Evolutionary conservation across 179 eudicot genomes (phyloP), one percentile per base, ranked within the genome.

Genomic region (Gypsophila paniculata): DNA sequence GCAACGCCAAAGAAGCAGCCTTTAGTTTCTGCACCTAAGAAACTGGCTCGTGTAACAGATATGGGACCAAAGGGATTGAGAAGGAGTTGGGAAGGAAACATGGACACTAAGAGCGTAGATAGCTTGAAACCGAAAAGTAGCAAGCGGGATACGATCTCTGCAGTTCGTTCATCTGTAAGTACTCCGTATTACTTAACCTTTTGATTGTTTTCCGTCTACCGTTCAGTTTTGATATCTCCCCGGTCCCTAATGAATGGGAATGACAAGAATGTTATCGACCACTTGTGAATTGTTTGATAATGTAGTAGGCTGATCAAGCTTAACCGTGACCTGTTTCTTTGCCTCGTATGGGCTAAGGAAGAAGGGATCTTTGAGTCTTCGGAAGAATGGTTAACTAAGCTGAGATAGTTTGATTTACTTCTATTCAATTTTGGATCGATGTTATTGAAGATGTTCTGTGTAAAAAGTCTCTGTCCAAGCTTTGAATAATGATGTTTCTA

Each of bases 11-110:
- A 83, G 83, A 90, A 79, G 80, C 78, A 76, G 49, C 54, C 78
- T 0, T 53, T 72, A 49, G 82, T 77, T 51, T 79, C 79, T 73
- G 74, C 93, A 46, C 81, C 89, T 19, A 90, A 77, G 78, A 90
- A 84, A 76, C 51, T 76, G 80, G 71, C 86, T 74, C 93, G 81
- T 51, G 88, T 87, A 32, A 72, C 86, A 75, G 92, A 86, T 36
- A 85, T 86, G 80, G 96, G 96, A 54, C 90, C 94, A 0, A 92
- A 88, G 78, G 96, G 85, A 18, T 77, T 90, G 77, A 90, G 96
- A 67, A 90, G 87, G 85, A 92, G 96, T 71, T 92, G 98, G 98
- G 98, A 92, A 81, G 98, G 98, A 44, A 90, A 72, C 65, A 82
- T 87, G 84, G 94, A 92, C 60, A 77, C 62, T 38, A 92, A 80